These are phyloP conservation scores for Saccharomyces uvarum DNA, from an alignment of 1,139 yeast species.

Conservation along the genomic window DNA sequence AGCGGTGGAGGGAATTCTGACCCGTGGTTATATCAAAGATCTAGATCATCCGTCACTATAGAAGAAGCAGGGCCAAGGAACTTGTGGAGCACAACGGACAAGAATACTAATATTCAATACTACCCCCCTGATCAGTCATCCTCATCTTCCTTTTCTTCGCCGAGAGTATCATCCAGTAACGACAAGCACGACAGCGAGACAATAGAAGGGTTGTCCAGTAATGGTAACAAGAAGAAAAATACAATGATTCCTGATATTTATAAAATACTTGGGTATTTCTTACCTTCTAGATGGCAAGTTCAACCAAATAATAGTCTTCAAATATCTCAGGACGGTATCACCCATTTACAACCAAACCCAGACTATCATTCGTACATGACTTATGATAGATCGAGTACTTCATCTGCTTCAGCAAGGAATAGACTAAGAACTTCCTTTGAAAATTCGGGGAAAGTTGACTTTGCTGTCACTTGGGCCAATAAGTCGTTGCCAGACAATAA, in stretches of 20 bases:
- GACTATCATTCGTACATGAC: slow-evolving; percentile 34
- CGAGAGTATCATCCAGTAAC: neutral
- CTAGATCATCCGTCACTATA: neutral
- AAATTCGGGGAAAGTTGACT: slow-evolving; percentile 28
- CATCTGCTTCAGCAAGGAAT: slow-evolving; percentile 15
- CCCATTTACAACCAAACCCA: slow-evolving; percentile 24
- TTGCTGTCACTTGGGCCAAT: slow-evolving; percentile 38
- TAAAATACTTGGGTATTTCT: slow-evolving; percentile 26
- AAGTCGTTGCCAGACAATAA: slow-evolving; percentile 37
- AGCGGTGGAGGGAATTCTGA: neutral
- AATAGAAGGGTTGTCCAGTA: neutral
- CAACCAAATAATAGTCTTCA: slow-evolving; percentile 29
- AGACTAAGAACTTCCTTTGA: slow-evolving; percentile 18
- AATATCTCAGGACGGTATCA: slow-evolving; percentile 28
- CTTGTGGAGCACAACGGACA: neutral
- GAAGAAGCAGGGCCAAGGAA: neutral
- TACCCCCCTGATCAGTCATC: neutral
- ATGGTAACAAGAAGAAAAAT: slow-evolving; percentile 13
- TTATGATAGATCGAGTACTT: slow-evolving; percentile 24
- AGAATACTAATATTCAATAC: neutral
- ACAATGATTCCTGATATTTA: slow-evolving; percentile 19
- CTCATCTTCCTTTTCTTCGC: neutral
- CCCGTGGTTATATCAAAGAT: neutral
- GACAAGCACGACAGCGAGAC: neutral
- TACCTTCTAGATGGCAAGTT: slow-evolving; percentile 35